Evolutionary conservation across 176 grass and related monocot species (phyloP), one percentile per base, ranked within the genome.

Genomic region (Oryza glaberrima): DNA sequence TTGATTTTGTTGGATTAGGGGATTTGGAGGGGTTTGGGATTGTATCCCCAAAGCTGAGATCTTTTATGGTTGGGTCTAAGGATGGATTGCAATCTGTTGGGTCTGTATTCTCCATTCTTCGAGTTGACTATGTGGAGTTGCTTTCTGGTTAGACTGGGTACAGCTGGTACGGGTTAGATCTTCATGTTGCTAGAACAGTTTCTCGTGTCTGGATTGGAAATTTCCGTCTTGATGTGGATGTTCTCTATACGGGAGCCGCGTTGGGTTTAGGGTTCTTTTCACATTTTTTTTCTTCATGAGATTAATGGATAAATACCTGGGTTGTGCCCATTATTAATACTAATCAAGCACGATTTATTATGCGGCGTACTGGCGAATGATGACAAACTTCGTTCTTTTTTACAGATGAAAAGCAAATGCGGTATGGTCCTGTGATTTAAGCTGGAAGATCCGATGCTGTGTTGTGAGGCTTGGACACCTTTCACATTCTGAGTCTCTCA

Each of bases 351-450:
- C 38, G 40, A 41, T 41, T 41, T 41, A 41, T 41, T 41, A 41
- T 8, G 40, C 9, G 12, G 30, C 19, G 0, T n/a, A 28, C 40
- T 41, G 40, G 40, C 40, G 40, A 41, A 41, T 25, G 16, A 40
- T 70, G 20, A 65, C 23, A 4, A 44, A 28, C 38, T 72, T 74
- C 22, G 17, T 67, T 83, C 15, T 69, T 40, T 71, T 83, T 7
- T 32, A 34, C 35, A 83, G 86, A 72, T 88, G 68, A 34, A 67
- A 32, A 73, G 14, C 65, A 34, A 41, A 25, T 2, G 7, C 34
- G 8, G 16, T 54, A 32, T 73, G 58, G 56, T 73, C 35, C 19
- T n/a, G 1, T 88, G 74, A 83, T 67, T 79, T 79, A 16, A 65
- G 1, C 22, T 20, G 5, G 81, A 60, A 73, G 65, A 77, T 56